Evolutionary conservation across 2,329 filamentous ascomycete species (phyloP).

Genomic region (Penicillium palitans): DNA sequence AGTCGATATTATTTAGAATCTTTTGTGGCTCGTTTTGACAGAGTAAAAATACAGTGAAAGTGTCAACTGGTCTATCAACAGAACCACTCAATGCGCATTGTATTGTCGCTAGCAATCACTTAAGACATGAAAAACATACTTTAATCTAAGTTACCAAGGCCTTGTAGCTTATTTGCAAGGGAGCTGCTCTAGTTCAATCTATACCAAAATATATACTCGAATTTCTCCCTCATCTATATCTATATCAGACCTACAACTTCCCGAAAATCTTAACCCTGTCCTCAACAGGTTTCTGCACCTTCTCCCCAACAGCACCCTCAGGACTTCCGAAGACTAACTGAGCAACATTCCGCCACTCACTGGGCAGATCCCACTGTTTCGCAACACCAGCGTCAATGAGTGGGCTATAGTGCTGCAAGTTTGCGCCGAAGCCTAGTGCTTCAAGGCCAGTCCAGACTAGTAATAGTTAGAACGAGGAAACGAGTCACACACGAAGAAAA

Average conservation of each 20-base stretch:
- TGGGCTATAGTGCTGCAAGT: conserved; percentile 93
- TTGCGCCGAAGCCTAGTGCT: conserved; percentile 79
- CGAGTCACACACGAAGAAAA: background rate
- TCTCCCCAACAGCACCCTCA: conserved; percentile 59
- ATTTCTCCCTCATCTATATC: background rate
- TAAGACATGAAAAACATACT: too few species aligned
- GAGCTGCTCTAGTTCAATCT: background rate
- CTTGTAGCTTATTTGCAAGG: background rate
- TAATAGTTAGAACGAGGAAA: conserved; percentile 1
- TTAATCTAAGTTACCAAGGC: too few species aligned
- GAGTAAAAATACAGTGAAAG: too few species aligned
- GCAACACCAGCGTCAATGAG: conserved; percentile 73
- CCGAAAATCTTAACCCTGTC: conserved; percentile 66
- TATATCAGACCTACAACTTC: conserved; percentile 16
- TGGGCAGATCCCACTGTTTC: conserved; percentile 68
- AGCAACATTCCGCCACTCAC: conserved; percentile 73
- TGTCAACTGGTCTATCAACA: too few species aligned
- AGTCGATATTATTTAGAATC: too few species aligned
- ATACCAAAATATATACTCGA: background rate
- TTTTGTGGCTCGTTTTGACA: too few species aligned
- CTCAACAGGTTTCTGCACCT: conserved; percentile 65
- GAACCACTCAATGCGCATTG: too few species aligned
- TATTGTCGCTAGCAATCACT: too few species aligned
- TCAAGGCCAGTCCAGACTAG: conserved; percentile 76
- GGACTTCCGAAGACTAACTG: conserved; percentile 79